phyloP scores from a whole-genome alignment of 257 asterid genomes.

The Solanum microdontum region DNA sequence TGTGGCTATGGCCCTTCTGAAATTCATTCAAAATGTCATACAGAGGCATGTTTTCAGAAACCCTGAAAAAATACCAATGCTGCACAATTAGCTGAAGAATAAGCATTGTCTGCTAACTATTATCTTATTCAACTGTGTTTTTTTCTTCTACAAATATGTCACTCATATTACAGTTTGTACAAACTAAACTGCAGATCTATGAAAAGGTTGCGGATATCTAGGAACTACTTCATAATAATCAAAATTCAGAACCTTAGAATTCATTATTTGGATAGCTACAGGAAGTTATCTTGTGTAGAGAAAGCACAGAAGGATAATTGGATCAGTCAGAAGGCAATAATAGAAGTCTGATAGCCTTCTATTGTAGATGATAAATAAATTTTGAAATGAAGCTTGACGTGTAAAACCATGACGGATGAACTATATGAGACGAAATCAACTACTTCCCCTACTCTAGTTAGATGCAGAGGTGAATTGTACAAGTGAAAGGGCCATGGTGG shows the following conservation, averaged over 20 bases:
- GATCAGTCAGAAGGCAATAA: not conserved
- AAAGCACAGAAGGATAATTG: not conserved
- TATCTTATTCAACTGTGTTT: not conserved
- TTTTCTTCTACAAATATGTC: not conserved
- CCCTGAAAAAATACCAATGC: slow-evolving; percentile 37
- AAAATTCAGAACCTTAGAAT: not conserved
- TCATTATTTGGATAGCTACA: not conserved
- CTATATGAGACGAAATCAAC: not conserved
- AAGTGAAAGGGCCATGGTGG: not conserved
- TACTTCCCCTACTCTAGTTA: not conserved
- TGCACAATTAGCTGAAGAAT: not conserved
- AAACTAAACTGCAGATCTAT: not conserved
- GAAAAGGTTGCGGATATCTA: not conserved
- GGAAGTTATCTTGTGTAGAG: not conserved
- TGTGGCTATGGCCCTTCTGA: slow-evolving; percentile 98
- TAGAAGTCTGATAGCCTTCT: not conserved
- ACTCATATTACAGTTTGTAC: not conserved
- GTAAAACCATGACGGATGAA: not conserved
- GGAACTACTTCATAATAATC: not conserved
- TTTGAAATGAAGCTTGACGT: not conserved
- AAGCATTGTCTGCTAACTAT: not conserved
- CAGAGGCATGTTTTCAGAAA: slow-evolving; percentile 87
- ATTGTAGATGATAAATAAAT: not conserved
- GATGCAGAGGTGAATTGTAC: not conserved
- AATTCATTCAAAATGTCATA: slow-evolving; percentile 93